Evolutionary conservation across 768 basidiomycete genomes (phyloP).

Genomic region (Cystobasidium tubakii): DNA sequence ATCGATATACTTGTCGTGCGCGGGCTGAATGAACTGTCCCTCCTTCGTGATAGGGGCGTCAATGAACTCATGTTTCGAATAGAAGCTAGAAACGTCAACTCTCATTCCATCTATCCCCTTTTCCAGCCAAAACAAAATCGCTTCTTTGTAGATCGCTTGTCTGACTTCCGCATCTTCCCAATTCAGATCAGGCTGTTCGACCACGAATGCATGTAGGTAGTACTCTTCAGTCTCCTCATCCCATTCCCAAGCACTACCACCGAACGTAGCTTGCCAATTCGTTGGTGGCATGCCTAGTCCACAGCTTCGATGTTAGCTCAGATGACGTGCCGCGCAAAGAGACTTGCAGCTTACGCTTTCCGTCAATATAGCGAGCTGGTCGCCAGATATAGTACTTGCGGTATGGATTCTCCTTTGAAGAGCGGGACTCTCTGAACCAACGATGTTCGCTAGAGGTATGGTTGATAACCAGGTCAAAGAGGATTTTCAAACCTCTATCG

Average conservation of each 20-base stretch:
- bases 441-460: slow-evolving; percentile 67
- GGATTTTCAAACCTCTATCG: slow-evolving; percentile 62
- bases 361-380: slow-evolving; percentile 57
- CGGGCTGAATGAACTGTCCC: slow-evolving; percentile 39
- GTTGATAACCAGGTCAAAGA: slow-evolving; percentile 66
- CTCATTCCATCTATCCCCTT: slow-evolving; percentile 70
- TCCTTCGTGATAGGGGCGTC: slow-evolving; percentile 61
- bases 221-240: slow-evolving; percentile 64
- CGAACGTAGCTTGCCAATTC: slow-evolving; percentile 61
- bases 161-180: slow-evolving; percentile 57
- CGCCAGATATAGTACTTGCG: slow-evolving; percentile 75
- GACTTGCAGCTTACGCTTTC: slow-evolving; percentile 51
- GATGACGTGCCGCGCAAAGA: background rate
- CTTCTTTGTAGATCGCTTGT: slow-evolving; percentile 56
- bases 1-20: slow-evolving; percentile 29
- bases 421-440: slow-evolving; percentile 64
- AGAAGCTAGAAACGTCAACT: slow-evolving; percentile 51
- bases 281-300: slow-evolving; percentile 56
- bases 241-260: slow-evolving; percentile 59
- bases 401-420: slow-evolving; percentile 57
- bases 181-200: slow-evolving; percentile 69
- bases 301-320: no score
- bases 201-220: slow-evolving; percentile 64
- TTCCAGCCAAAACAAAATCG: slow-evolving; percentile 68
- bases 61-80: slow-evolving; percentile 60